Evolutionary conservation across 2,329 filamentous ascomycete genomes (phyloP).

Genomic region (Huntiella savannae): DNA sequence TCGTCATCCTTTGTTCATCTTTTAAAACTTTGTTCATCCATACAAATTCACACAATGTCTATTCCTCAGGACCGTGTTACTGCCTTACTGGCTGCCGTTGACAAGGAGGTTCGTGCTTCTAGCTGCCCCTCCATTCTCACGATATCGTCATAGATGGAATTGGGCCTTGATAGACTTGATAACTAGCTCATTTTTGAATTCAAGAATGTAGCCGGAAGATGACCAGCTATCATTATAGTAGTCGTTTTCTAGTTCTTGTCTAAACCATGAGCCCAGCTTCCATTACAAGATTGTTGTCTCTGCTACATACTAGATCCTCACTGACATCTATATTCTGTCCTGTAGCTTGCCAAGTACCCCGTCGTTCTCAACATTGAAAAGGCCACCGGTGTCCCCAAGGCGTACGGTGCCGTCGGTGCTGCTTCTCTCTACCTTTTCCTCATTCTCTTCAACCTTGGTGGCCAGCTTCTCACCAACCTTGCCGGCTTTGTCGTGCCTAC

Average conservation of each 20-base stretch:
- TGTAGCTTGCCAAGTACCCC: constrained; percentile 69
- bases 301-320: not conserved
- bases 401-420: constrained; percentile 61
- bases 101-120: constrained; percentile 46
- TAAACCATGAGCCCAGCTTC: too few species aligned
- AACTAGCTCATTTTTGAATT: too few species aligned
- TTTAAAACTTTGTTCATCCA: not conserved
- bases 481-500: constrained; percentile 67
- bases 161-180: too few species aligned
- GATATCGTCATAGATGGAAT: not conserved
- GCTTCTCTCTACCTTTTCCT: constrained; percentile 73
- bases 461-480: constrained; percentile 72
- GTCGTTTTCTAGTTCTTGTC: too few species aligned
- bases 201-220: too few species aligned
- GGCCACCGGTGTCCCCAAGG: constrained; percentile 66
- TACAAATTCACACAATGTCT: constrained; percentile 35
- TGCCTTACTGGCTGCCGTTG: constrained; percentile 58
- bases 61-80: constrained; percentile 54
- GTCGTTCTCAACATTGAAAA: constrained; percentile 70
- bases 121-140: not conserved
- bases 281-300: not conserved
- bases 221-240: too few species aligned
- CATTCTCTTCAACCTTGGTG: constrained; percentile 81
- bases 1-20: constrained; percentile 4
- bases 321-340: not conserved